Evolutionary conservation across 2,329 filamentous ascomycete species (phyloP).

Genomic region (Paecilomyces fulvus): DNA sequence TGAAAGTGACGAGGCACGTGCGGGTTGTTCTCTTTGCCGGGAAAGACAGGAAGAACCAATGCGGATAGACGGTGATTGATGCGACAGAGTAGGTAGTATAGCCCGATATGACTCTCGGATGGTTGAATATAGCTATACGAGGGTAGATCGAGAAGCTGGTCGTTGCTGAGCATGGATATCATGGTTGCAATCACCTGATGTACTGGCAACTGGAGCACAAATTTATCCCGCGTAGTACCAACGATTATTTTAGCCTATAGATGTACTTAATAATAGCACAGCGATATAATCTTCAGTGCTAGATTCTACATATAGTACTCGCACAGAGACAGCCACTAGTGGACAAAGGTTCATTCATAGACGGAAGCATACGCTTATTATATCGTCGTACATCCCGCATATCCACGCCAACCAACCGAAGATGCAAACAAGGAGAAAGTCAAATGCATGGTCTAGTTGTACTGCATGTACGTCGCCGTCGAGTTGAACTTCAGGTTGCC

Average conservation of each 20-base stretch:
- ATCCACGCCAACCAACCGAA: constrained; percentile 18
- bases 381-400: constrained; percentile 26
- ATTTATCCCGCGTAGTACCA: too few species aligned
- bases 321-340: background rate
- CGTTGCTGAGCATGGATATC: background rate
- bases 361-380: constrained; percentile 2
- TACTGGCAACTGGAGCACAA: background rate
- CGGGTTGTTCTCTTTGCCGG: constrained; percentile 14
- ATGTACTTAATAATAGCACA: background rate
- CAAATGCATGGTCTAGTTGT: constrained; percentile 62
- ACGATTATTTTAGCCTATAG: background rate
- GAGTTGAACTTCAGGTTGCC: constrained; percentile 99
- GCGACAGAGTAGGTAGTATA: background rate
- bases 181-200: background rate
- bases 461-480: constrained; percentile 96
- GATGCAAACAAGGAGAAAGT: constrained; percentile 13
- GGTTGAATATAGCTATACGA: background rate
- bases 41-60: constrained; percentile 14
- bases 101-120: background rate
- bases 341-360: background rate
- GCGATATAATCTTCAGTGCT: background rate
- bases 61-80: constrained; percentile 2
- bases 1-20: constrained; percentile 18
- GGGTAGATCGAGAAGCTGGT: background rate
- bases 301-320: background rate